Base-by-base conservation (phyloP, 345 rosid species). In the Iberis pinnata region DNA sequence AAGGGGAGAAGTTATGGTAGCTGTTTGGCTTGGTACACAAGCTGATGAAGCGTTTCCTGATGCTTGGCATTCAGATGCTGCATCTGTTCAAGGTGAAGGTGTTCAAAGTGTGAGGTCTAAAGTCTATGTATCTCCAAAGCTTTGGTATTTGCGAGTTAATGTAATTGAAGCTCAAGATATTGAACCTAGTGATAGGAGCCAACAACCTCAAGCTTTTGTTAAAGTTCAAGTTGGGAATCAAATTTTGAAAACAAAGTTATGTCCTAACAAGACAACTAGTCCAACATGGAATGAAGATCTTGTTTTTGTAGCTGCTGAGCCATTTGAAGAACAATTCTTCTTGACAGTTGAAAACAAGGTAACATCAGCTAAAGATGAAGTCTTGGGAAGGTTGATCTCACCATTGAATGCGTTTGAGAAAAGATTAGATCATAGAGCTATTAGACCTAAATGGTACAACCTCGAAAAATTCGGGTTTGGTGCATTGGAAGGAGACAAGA, bases 1-100 rank as follows among this genome's bases (percentile, higher is more conserved):
- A 33, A 76, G 63, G 61, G 95, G 97, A 58, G 86, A 81, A 51
- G 73, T 89, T 38, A 89, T 89, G 97, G 73, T 89, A 26, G 97
- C 95, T 2, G 95, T 89, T 55, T 89, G 95, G 97, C 83, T 86
- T 73, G 97, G 97, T 65, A 88, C 97, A 38, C 95, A 85, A 68
- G 95, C 97, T 1, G 92, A 88, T 61, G 97, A 89, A 68, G 95
- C 95, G n/a, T 86, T 86, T 61, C 79, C 93, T 3, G 97, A 89
- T 40, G 88, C 95, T 43, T 89, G 97, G 97, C 93, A 83, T 33
- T 73, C 97, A 0, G 95, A 86, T 69, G 93, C 97, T 49, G 77
- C 89, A 15, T 63, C 88, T 0, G 95, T 81, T 16, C 68, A 71
- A 13, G 95, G 97, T 31, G 97, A 86, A 65, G 97, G 93, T 14